phyloP scores from a whole-genome alignment of 805 yeast genomes.

The Monosporozyma servazzii region DNA sequence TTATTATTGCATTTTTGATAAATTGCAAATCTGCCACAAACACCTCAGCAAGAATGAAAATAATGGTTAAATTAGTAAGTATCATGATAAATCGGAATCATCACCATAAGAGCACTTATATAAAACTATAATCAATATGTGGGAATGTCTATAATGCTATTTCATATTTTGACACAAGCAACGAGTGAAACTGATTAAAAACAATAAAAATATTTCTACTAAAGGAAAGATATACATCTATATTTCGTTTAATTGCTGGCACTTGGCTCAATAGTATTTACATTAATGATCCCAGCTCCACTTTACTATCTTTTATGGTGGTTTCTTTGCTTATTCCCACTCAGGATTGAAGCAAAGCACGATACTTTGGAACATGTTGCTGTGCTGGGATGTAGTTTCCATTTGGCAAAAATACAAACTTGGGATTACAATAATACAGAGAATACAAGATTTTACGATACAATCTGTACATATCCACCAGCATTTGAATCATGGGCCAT shows the following conservation, averaged over 20 bases:
- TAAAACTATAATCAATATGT: not conserved
- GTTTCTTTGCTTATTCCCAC: not conserved
- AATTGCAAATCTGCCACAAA: not conserved
- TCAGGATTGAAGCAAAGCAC: not conserved
- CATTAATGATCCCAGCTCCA: not conserved
- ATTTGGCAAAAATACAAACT: constrained; percentile 7
- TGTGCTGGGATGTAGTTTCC: constrained; percentile 15
- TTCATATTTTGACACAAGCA: not conserved
- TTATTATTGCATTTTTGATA: not conserved
- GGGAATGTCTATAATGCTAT: not conserved
- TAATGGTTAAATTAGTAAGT: not conserved
- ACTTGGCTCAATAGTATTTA: not conserved
- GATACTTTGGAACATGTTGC: constrained; percentile 15
- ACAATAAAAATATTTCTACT: not conserved
- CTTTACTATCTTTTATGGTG: not conserved
- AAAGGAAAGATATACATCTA: not conserved
- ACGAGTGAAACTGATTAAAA: not conserved
- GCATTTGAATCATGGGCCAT: constrained; percentile 19
- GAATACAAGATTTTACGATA: constrained; percentile 7
- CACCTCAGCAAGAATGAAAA: not conserved
- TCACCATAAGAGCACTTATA: not conserved
- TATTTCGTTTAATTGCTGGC: not conserved
- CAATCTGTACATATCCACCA: constrained; percentile 17
- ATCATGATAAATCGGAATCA: not conserved
- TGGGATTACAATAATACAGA: constrained; percentile 13